A percentile compares a stretch with the other conserved stretches of the same genome.
Evolutionary conservation across 2,329 filamentous ascomycete species (phyloP).

Genomic region (Paecilomyces sp.): DNA sequence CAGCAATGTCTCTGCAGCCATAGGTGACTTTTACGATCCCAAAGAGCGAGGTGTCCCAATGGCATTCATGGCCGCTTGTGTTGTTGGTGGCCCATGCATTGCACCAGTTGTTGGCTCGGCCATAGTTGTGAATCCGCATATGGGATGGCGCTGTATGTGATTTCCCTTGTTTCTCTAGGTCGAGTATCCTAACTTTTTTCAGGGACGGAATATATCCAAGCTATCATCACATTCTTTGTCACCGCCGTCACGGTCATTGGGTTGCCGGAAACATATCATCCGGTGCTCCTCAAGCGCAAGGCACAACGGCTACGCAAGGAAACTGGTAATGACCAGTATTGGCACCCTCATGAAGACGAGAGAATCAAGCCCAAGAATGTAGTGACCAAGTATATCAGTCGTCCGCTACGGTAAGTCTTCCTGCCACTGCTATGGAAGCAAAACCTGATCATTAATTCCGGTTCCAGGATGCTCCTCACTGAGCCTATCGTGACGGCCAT

Average conservation of each 20-base stretch:
- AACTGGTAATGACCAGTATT: conserved; percentile 32
- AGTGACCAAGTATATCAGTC: conserved; percentile 36
- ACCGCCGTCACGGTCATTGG: conserved; percentile 16
- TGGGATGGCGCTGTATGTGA: conserved; percentile 1
- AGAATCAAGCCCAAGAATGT: conserved; percentile 27
- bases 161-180: neutral
- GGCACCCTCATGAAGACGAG: conserved; percentile 40
- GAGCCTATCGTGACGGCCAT: conserved; percentile 44
- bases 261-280: conserved; percentile 35
- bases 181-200: conserved; percentile 7
- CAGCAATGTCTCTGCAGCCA: conserved; percentile 35
- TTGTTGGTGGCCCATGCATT: conserved; percentile 35
- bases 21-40: conserved; percentile 38
- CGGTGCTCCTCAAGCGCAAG: conserved; percentile 33
- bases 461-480: conserved; percentile 34
- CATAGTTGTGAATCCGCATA: conserved; percentile 20
- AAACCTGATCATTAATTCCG: neutral
- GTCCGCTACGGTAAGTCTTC: conserved; percentile 23
- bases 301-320: conserved; percentile 31
- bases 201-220: conserved; percentile 37
- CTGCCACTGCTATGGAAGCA: neutral
- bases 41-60: conserved; percentile 25
- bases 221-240: conserved; percentile 30
- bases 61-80: conserved; percentile 32
- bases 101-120: conserved; percentile 38